Evolutionary conservation across 805 yeast genomes (phyloP).

Genomic region (Metschnikowia anglica): DNA sequence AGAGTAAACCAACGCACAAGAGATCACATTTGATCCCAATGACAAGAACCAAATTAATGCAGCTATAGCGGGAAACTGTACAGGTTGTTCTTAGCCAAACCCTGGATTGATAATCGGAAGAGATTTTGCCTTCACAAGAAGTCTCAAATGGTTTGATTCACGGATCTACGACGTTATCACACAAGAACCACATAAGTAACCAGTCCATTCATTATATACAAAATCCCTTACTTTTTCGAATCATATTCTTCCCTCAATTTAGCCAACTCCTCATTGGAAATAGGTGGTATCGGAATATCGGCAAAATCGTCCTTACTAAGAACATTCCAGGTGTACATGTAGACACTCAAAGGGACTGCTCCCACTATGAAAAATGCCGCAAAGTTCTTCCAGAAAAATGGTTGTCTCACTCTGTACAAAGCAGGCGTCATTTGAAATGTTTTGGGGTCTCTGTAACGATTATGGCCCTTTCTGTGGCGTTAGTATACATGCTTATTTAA

Average conservation of each 20-base stretch:
- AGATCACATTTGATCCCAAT: not conserved
- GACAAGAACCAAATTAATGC: no score
- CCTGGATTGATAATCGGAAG: no score
- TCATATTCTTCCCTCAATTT: conserved; percentile 73
- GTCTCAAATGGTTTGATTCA: not conserved
- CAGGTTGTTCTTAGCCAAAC: no score
- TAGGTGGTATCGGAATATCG: conserved; percentile 93
- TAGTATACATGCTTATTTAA: conserved; percentile 10
- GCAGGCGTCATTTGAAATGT: conserved; percentile 93
- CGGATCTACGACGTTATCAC: not conserved
- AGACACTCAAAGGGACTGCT: conserved; percentile 69
- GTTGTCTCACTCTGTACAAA: conserved; percentile 83
- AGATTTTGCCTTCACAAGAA: no score
- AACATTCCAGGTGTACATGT: conserved; percentile 59
- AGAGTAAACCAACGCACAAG: not conserved
- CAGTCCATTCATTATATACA: conserved; percentile 11
- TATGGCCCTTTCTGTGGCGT: conserved; percentile 40
- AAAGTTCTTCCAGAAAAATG: conserved; percentile 78
- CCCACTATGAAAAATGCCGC: conserved; percentile 57
- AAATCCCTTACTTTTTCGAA: conserved; percentile 29
- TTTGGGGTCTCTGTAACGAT: conserved; percentile 53
- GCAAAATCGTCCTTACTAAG: conserved; percentile 77
- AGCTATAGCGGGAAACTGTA: no score
- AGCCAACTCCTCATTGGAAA: conserved; percentile 72
- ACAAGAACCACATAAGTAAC: conserved; percentile 1